A percentile compares a stretch with the other conserved stretches of the same genome.
These are phyloP conservation scores for Plenodomus biglobosus DNA, from an alignment of 2,329 filamentous ascomycete species.

Conservation along the genomic window DNA sequence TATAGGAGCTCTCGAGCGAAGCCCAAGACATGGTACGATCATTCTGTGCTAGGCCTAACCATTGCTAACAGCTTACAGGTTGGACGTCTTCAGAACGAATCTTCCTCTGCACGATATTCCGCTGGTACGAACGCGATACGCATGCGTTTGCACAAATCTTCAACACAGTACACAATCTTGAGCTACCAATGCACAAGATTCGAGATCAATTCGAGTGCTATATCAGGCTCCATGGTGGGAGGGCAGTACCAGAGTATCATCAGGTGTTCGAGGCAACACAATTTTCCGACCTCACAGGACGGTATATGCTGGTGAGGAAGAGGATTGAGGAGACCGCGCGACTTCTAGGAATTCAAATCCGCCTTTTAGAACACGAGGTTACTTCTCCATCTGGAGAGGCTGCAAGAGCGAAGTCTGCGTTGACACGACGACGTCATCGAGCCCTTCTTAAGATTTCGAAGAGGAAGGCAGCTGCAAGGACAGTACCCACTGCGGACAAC, in stretches of 20 bases:
- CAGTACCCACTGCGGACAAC: too few relatives aligned
- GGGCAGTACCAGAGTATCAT: constrained; percentile 5
- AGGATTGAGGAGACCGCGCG: constrained; percentile 7
- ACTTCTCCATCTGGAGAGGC: neutral
- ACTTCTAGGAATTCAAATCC: neutral
- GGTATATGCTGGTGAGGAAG: constrained; percentile 1
- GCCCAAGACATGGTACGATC: too few relatives aligned
- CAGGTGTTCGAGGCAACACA: constrained; percentile 3
- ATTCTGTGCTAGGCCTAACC: too few relatives aligned
- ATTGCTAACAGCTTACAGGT: neutral
- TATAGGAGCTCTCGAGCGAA: too few relatives aligned
- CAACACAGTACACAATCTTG: constrained; percentile 7
- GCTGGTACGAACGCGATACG: constrained; percentile 6
- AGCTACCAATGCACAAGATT: neutral
- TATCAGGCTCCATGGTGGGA: constrained; percentile 3
- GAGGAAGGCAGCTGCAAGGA: too few relatives aligned
- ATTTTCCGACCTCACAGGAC: constrained; percentile 10
- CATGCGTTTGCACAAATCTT: constrained; percentile 5
- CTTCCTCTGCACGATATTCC: constrained; percentile 6
- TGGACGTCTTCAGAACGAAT: neutral
- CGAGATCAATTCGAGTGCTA: constrained; percentile 9
- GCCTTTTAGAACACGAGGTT: neutral
- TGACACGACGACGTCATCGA: too few relatives aligned
- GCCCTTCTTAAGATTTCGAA: too few relatives aligned
- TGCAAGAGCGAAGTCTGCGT: too few relatives aligned